phyloP scores from a whole-genome alignment of 805 yeast species.

The Cyberlindnera bimundalis region DNA sequence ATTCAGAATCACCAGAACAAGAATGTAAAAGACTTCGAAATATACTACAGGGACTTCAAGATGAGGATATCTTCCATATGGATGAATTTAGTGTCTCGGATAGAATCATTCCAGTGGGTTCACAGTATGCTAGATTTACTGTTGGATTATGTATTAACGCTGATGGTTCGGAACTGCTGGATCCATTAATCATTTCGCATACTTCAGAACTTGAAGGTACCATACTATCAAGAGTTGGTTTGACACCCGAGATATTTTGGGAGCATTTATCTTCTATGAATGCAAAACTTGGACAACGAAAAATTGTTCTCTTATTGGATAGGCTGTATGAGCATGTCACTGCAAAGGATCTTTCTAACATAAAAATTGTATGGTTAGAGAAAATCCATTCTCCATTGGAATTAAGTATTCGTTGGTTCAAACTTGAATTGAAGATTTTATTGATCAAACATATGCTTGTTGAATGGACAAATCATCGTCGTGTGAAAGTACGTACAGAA shows the following conservation, averaged over 20 bases:
- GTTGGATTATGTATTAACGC: slow-evolving; percentile 22
- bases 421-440: slow-evolving; percentile 13
- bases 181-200: slow-evolving; percentile 18
- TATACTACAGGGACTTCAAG: slow-evolving; percentile 17
- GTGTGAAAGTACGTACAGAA: not conserved
- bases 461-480: slow-evolving; percentile 11
- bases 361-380: slow-evolving; percentile 31
- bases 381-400: slow-evolving; percentile 12
- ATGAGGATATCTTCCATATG: slow-evolving; percentile 33
- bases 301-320: slow-evolving; percentile 32
- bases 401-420: slow-evolving; percentile 14
- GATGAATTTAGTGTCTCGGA: slow-evolving; percentile 33
- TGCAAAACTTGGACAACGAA: slow-evolving; percentile 16
- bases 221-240: slow-evolving; percentile 16
- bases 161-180: slow-evolving; percentile 20
- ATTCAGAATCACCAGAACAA: not conserved
- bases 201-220: slow-evolving; percentile 11
- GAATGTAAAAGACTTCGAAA: slow-evolving; percentile 23
- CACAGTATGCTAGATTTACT: slow-evolving; percentile 10
- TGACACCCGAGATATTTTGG: slow-evolving; percentile 25
- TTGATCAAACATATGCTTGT: slow-evolving; percentile 8
- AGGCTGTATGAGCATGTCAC: slow-evolving; percentile 34
- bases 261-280: slow-evolving; percentile 20
- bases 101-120: slow-evolving; percentile 20
- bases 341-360: slow-evolving; percentile 30